Evolutionary conservation across 805 yeast genomes (phyloP), one percentile per base, ranked within the genome.

Genomic region (Candida maris): DNA sequence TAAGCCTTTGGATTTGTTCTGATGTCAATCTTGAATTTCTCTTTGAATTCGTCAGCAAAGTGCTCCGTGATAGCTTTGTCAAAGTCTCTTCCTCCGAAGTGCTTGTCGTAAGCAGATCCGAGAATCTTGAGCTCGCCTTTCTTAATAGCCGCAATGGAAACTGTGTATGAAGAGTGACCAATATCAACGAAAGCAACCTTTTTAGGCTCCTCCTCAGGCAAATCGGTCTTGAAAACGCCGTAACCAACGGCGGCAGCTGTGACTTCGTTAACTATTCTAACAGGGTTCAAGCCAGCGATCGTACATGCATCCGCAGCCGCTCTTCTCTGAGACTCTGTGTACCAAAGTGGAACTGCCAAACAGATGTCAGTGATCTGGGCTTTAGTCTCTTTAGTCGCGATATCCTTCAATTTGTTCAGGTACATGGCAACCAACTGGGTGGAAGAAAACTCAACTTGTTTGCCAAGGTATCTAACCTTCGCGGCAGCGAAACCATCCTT

Each of bases 211-310:
- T 86, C 95, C 66, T 88, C 97, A 57, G 97, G 96, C 57, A 93
- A 75, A 61, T 91, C 97, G 49, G 85, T 77, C 78, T 93, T 89
- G 83, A 93, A 93, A 44, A 93, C 96, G 74, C 98, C 98, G 72
- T 93, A 94, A 54, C 97, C 94, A 49, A 93, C 96, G 56, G 97
- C 97, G 44, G 98, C 98, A 44, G 98, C 97, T 40, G 97, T 89
- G 50, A 85, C 82, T 65, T 93, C 99, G 66, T 93, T 93, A 54
- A 93, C 95, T 48, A 93, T 80, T 77, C 98, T 85, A 42, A 93
- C 97, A 43, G 98, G 97, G 80, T 93, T 93, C 60, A 93, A 76
- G 47, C 96, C 96, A 42, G 98, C 97, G 62, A 93, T 85, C 62
- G 75, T 77, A 58, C 96, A 91, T 40, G 98, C 96, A 62, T 93